A percentile compares a stretch with the other conserved stretches of the same genome.
phyloP scores from a whole-genome alignment of 306 rosid genomes.

The Medicago lupulina region DNA sequence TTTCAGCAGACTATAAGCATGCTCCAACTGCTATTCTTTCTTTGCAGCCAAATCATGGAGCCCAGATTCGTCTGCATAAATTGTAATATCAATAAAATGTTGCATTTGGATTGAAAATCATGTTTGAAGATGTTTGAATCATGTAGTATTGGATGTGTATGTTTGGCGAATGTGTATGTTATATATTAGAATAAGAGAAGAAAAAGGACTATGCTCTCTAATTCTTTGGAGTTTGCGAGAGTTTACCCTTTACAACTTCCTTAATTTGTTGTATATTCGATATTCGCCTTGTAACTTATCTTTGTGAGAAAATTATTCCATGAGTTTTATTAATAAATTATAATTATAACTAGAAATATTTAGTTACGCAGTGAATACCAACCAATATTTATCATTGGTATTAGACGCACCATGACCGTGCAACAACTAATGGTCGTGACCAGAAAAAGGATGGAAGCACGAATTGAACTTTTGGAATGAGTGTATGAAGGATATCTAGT shows the following conservation, averaged over 20 bases:
- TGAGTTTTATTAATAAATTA: neutral
- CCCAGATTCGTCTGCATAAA: slow-evolving; percentile 33
- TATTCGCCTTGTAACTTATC: neutral
- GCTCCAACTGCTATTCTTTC: neutral
- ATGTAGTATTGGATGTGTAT: too few species aligned
- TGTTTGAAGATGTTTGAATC: neutral
- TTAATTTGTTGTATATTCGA: neutral
- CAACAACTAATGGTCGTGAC: neutral
- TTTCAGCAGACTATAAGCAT: slow-evolving; percentile 48
- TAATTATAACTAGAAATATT: neutral
- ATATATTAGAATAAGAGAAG: too few species aligned
- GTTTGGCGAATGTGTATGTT: too few species aligned
- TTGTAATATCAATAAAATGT: neutral
- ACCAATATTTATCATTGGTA: neutral
- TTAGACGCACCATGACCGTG: neutral
- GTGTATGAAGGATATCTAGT: too few species aligned
- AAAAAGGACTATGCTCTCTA: too few species aligned
- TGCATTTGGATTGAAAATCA: neutral
- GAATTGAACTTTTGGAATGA: neutral
- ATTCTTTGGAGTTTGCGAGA: too few species aligned
- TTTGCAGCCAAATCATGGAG: slow-evolving; percentile 47
- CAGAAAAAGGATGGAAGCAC: neutral
- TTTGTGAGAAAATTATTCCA: neutral
- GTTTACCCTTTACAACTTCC: too few species aligned
- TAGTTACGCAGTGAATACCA: neutral